Base-by-base conservation (phyloP, 495 filamentous ascomycete genomes). In the Aspergillus wentii region DNA sequence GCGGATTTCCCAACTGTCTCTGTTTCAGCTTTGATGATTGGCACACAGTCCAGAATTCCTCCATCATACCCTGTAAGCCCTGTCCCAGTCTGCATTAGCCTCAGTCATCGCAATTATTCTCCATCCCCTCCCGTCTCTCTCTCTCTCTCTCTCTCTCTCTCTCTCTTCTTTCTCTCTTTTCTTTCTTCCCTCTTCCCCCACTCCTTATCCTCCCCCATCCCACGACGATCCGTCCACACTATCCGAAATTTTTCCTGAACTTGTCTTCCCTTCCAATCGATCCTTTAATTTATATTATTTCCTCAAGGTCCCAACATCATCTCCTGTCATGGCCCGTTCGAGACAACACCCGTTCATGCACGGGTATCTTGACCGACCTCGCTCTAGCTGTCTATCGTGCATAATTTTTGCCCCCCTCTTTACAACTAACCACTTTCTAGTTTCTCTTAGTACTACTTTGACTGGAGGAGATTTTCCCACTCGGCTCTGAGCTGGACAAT, bases 271-370 rank as follows among this genome's bases (percentile, higher is more conserved):
- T 27, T 32, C 32, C 30, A 44, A 30, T 48, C 40, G 28, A 29
- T 48, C 42, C 51, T 42, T 51, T 39, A 49, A 43, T 44, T 33
- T 29, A 44, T 22, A 50, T n/a, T n/a, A n/a, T n/a, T n/a, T n/a
- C n/a, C n/a, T n/a, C n/a, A n/a, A n/a, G n/a, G n/a, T n/a, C n/a
- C n/a, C n/a, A n/a, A n/a, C n/a, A n/a, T n/a, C n/a, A n/a, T n/a
- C n/a, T n/a, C n/a, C n/a, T n/a, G n/a, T n/a, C n/a, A n/a, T n/a
- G n/a, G n/a, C n/a, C n/a, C 27, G 27, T 44, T 49, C 29, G 33
- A 43, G 39, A 35, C 42, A 43, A 34, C 39, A 47, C 48, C 43
- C 30, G 48, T 46, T 51, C 48, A 44, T 44, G 48, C 43, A 47
- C 35, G 40, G 31, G 28, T 13, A 32, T 41, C 30, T 23, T 8